Evolutionary conservation across 257 asterid species (phyloP), one percentile per base, ranked within the genome.

Genomic region (Salvia hispanica): DNA sequence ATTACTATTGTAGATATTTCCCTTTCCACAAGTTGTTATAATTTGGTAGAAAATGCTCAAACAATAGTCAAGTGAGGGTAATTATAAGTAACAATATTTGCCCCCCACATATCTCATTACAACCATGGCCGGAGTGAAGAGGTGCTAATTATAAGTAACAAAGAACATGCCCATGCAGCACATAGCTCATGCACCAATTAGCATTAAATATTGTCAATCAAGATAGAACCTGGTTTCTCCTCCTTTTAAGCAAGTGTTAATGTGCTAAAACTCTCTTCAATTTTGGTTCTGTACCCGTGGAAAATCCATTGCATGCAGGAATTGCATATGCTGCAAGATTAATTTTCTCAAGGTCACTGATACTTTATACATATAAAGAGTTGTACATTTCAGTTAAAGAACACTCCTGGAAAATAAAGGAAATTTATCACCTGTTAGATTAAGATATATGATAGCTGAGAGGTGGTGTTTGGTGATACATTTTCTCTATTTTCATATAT

Each of bases 21-120:
- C 37, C 43, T 25, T 54, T 31, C 71, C 31, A 8, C 13, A 47
- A 64, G 44, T 15, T 66, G 59, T 9, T 40, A 14, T 55, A 36
- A 31, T 66, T 52, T 66, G 47, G 16, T 60, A 40, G 69, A 58
- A 25, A 58, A 40, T 50, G 6, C 37, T 37, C 42, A 45, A n/a
- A n/a, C n/a, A n/a, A 36, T 15, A 58, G 42, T 46, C 28, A 45
- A 72, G 58, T 43, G 54, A 37, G 63, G 7, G 63, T 15, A 2
- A 25, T 25, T 25, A 25, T 25, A 25, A 25, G 31, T 25, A 25
- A 25, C 31, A 25, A 0, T 25, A 25, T 25, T 12, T 3, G n/a
- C 44, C 51, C 10, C 43, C 6, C 57, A 21, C 64, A 34, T 50
- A 21, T 72, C 36, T 50, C 56, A 31, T 40, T 3, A 63, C 11